Conservation (phyloP, 805 yeast species). For the Maudiozyma turicensis region DNA sequence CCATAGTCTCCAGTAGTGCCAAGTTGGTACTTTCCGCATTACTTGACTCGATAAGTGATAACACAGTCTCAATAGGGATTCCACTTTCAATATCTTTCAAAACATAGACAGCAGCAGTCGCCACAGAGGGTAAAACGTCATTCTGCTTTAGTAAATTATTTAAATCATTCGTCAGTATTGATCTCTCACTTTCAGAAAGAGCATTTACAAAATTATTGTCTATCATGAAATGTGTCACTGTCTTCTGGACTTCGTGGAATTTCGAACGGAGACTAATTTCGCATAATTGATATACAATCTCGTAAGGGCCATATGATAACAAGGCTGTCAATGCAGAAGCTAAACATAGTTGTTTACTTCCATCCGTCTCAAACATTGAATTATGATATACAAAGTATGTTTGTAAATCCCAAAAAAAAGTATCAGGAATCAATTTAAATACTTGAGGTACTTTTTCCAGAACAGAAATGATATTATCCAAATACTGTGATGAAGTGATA, state of each 20-base stretch:
- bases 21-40: constrained; percentile 40
- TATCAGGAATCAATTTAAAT: neutral
- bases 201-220: neutral
- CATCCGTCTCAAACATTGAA: constrained; percentile 30
- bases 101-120: constrained; percentile 33
- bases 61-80: constrained; percentile 13
- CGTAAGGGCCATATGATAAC: constrained; percentile 14
- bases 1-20: constrained; percentile 43
- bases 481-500: constrained; percentile 29
- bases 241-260: constrained; percentile 37
- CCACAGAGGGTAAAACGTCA: constrained; percentile 35
- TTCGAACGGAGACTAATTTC: constrained; percentile 31
- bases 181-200: neutral
- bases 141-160: constrained; percentile 20
- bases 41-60: constrained; percentile 20
- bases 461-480: constrained; percentile 11
- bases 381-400: constrained; percentile 31
- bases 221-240: constrained; percentile 27
- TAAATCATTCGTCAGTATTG: constrained; percentile 4
- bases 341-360: constrained; percentile 41
- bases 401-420: constrained; percentile 21
- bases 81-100: constrained; percentile 20
- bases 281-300: constrained; percentile 22
- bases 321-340: constrained; percentile 28
- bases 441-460: neutral